Evolutionary conservation across 495 filamentous ascomycete species (phyloP).

Genomic region (Aspergillus cristatus): DNA sequence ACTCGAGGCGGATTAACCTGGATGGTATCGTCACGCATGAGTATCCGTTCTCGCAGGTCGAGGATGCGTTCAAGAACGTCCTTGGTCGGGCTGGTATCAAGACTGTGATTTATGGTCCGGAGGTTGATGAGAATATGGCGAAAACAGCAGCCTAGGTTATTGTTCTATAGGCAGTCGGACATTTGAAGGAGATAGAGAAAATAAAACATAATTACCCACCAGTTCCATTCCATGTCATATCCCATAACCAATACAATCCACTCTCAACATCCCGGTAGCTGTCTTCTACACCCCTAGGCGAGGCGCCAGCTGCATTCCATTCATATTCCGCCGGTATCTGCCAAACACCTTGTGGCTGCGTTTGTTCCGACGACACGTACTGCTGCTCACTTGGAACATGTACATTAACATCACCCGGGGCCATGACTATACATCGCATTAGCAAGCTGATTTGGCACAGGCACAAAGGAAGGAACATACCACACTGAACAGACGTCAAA

Average conservation of each 20-base stretch:
- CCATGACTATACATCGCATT: constrained; percentile 2
- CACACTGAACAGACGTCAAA: constrained; percentile 17
- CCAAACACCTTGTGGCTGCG: background rate
- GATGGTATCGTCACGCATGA: constrained; percentile 58
- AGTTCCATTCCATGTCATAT: constrained; percentile 18
- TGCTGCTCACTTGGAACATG: background rate
- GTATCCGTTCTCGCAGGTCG: constrained; percentile 10
- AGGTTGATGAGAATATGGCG: constrained; percentile 12
- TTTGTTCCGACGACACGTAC: background rate
- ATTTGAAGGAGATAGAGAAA: too few species aligned
- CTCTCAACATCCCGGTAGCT: constrained; percentile 6
- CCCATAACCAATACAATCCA: constrained; percentile 22
- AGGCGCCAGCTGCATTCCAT: background rate
- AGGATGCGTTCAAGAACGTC: constrained; percentile 16
- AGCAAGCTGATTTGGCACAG: background rate
- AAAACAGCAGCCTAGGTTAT: constrained; percentile 6
- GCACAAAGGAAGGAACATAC: constrained; percentile 3
- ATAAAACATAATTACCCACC: background rate
- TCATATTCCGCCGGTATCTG: background rate
- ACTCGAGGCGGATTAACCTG: constrained; percentile 53
- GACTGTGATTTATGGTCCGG: constrained; percentile 23
- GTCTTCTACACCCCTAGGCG: constrained; percentile 1
- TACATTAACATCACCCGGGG: constrained; percentile 3
- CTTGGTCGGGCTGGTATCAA: constrained; percentile 16
- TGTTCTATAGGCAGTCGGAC: background rate